phyloP scores from a whole-genome alignment of 495 filamentous ascomycete genomes.

The Pseudevernia furfuracea region DNA sequence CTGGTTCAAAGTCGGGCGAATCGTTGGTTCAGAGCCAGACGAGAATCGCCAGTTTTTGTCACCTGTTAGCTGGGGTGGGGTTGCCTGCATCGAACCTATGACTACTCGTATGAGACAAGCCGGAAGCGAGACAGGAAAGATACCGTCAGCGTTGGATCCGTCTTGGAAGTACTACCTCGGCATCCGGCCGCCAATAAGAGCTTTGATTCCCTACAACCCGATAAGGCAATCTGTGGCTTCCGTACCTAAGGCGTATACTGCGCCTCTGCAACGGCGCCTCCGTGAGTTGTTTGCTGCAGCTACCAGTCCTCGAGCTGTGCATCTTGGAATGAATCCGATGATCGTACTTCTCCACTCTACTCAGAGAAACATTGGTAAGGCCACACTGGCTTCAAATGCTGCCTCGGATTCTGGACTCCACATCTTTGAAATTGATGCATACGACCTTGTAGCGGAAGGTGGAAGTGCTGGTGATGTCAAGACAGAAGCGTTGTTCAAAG shows the following conservation, averaged over 20 bases:
- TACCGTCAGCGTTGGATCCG: conserved; percentile 64
- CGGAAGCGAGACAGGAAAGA: conserved; percentile 67
- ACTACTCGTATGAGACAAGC: conserved; percentile 82
- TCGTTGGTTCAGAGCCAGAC: conserved; percentile 48
- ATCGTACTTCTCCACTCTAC: conserved; percentile 82
- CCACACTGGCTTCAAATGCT: conserved; percentile 63
- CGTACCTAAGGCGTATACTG: conserved; percentile 44
- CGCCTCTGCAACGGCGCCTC: conserved; percentile 64
- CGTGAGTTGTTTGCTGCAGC: conserved; percentile 82
- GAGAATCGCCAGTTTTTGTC: conserved; percentile 45
- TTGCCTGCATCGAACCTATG: conserved; percentile 71
- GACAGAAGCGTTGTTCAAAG: conserved; percentile 80
- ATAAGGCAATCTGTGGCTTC: conserved; percentile 23
- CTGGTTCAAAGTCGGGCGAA: conserved; percentile 81
- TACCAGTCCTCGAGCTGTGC: conserved; percentile 77
- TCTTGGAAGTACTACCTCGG: conserved; percentile 85
- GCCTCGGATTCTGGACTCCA: conserved; percentile 86
- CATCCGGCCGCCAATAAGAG: conserved; percentile 50
- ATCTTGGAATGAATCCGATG: conserved; percentile 77
- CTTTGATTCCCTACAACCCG: conserved; percentile 18
- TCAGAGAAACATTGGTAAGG: conserved; percentile 87
- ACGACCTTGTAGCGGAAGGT: conserved; percentile 86
- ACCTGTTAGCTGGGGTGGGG: conserved; percentile 66
- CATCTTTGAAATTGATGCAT: conserved; percentile 80
- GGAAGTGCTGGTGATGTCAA: conserved; percentile 84